Evolutionary conservation across 2,329 filamentous ascomycete species (phyloP).

Genomic region (Alternaria gaisen): DNA sequence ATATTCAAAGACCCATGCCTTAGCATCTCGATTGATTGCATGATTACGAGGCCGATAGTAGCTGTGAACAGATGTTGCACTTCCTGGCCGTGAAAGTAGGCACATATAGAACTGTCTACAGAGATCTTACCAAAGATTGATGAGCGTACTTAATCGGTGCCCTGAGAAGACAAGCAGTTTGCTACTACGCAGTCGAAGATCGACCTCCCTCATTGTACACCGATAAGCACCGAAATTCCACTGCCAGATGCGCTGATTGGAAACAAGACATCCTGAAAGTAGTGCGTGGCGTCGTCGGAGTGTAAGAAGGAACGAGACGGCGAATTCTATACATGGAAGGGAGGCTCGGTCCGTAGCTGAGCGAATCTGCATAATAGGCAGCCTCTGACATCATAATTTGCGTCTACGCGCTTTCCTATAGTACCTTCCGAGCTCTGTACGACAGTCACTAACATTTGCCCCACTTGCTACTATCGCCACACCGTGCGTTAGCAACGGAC

Average conservation of each 20-base stretch:
- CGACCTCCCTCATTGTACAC: background rate
- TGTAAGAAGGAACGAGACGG: background rate
- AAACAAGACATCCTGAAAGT: background rate
- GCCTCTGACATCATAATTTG: background rate
- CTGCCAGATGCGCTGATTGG: background rate
- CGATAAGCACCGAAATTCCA: background rate
- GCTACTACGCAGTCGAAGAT: background rate
- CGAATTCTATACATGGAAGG: background rate
- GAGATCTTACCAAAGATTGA: background rate
- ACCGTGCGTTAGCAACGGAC: background rate
- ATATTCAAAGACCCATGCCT: background rate
- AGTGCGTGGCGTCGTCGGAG: no score
- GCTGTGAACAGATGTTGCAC: background rate
- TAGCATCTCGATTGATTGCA: background rate
- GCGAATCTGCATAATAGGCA: background rate
- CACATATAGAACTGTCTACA: background rate
- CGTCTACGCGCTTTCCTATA: background rate
- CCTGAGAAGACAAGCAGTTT: background rate
- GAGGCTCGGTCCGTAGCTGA: background rate
- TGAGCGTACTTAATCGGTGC: background rate
- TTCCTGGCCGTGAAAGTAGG: background rate
- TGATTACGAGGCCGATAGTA: background rate
- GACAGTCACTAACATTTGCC: background rate
- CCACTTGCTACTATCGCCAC: background rate
- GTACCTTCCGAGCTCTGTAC: background rate